Evolutionary conservation across 768 basidiomycete species (phyloP).

Genomic region (Lyophyllum decastes): DNA sequence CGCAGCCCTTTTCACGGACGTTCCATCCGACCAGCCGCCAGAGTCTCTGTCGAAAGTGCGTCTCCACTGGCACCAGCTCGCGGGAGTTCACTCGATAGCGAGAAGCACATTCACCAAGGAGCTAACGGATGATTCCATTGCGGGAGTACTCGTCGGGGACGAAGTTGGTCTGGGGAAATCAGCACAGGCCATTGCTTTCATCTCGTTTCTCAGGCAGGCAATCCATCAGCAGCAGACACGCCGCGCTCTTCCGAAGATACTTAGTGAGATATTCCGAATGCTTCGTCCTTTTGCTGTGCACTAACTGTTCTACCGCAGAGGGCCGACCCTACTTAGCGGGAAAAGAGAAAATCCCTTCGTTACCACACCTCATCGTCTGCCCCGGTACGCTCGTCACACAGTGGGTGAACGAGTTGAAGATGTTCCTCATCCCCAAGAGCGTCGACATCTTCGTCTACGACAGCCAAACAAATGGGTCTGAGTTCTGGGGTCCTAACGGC

Average conservation of each 20-base stretch:
- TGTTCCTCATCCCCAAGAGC: slow-evolving; percentile 8
- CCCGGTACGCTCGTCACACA: slow-evolving; percentile 21
- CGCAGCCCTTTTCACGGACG: not conserved
- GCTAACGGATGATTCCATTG: not conserved
- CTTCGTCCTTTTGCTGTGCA: not conserved
- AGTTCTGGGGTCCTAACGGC: slow-evolving; percentile 22
- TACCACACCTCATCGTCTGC: slow-evolving; percentile 22
- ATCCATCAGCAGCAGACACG: slow-evolving; percentile 4
- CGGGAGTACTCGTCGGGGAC: slow-evolving; percentile 25
- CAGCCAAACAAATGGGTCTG: not conserved
- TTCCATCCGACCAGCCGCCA: not conserved
- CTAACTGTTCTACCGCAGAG: not conserved
- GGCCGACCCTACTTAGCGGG: not conserved
- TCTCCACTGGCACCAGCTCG: slow-evolving; percentile 29
- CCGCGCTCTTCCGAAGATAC: not conserved
- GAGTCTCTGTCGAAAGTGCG: slow-evolving; percentile 3
- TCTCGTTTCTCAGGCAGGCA: slow-evolving; percentile 20
- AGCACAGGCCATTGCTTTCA: slow-evolving; percentile 14
- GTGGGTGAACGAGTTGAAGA: slow-evolving; percentile 21
- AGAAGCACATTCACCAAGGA: slow-evolving; percentile 14
- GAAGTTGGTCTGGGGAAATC: slow-evolving; percentile 37
- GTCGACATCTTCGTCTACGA: slow-evolving; percentile 29
- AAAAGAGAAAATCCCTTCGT: not conserved
- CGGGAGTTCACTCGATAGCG: slow-evolving; percentile 22
- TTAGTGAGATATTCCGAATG: not conserved